These are phyloP conservation scores for Didymellaceae sp. DNA, from an alignment of 2,329 filamentous ascomycete genomes.

Conservation along the genomic window DNA sequence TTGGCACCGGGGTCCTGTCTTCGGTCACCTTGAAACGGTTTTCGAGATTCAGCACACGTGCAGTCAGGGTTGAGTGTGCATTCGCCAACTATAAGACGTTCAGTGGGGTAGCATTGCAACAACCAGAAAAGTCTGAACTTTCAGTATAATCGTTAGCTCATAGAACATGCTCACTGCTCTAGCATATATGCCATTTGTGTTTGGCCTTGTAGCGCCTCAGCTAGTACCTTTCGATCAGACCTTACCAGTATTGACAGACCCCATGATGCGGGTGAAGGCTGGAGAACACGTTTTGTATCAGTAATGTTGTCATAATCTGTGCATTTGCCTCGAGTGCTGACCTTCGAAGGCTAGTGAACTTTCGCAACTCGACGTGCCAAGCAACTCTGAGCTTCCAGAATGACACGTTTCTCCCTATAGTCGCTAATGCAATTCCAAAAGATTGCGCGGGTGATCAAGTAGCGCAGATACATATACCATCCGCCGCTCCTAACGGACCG, in stretches of 20 bases:
- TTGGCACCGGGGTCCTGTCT: too few relatives aligned
- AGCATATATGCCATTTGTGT: too few relatives aligned
- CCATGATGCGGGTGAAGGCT: neutral
- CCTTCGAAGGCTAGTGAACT: neutral
- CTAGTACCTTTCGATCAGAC: slow-evolving; percentile 5
- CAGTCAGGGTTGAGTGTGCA: too few relatives aligned
- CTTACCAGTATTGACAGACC: neutral
- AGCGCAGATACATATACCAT: neutral
- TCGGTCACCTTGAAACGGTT: neutral
- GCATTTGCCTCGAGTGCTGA: too few relatives aligned
- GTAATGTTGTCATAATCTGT: too few relatives aligned
- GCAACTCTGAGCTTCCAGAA: slow-evolving; percentile 3
- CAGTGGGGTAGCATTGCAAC: too few relatives aligned
- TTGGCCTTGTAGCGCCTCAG: neutral
- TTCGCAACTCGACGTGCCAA: neutral
- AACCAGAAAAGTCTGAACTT: neutral
- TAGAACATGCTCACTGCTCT: too few relatives aligned
- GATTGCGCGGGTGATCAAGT: too few relatives aligned
- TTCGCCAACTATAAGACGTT: too few relatives aligned
- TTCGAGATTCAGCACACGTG: too few relatives aligned
- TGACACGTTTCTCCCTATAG: neutral
- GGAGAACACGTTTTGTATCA: too few relatives aligned
- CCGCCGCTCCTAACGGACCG: neutral
- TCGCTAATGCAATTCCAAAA: neutral
- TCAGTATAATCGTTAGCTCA: neutral